Evolutionary conservation across 495 filamentous ascomycete species (phyloP).

Genomic region (Podospora australis): DNA sequence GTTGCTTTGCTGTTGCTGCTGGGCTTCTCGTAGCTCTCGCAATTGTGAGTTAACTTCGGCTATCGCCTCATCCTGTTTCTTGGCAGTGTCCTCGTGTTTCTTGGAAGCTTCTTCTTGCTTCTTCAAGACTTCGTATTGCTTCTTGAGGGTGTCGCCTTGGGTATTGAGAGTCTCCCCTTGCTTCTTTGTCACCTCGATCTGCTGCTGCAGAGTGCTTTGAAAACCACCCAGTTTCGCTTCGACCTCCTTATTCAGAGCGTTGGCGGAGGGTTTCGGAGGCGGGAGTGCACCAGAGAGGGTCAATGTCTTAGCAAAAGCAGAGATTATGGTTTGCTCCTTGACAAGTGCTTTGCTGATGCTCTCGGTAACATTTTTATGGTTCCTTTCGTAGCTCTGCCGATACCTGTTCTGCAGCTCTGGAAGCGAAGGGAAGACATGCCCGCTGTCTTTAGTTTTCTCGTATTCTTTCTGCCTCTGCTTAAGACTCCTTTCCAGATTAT

Average conservation of each 20-base stretch:
- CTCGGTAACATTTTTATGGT: constrained; percentile 1
- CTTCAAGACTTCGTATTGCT: neutral
- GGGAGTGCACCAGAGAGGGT: neutral
- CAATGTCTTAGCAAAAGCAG: neutral
- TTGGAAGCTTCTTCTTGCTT: neutral
- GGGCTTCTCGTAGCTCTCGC: neutral
- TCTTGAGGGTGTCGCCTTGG: neutral
- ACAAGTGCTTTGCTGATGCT: neutral
- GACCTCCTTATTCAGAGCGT: neutral
- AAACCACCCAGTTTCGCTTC: neutral
- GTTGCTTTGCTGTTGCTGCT: neutral
- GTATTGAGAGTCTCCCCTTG: too few relatives aligned
- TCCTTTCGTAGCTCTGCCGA: neutral
- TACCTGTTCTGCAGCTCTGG: constrained; percentile 24
- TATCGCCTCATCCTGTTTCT: neutral
- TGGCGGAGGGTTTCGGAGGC: neutral
- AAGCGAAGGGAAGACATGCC: constrained; percentile 26
- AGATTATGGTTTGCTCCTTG: neutral
- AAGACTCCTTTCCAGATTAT: constrained; percentile 10
- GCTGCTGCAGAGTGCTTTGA: constrained; percentile 1
- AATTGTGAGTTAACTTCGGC: neutral
- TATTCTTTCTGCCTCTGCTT: constrained; percentile 17
- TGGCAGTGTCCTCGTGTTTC: neutral
- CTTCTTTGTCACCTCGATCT: too few relatives aligned
- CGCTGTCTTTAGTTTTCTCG: constrained; percentile 15